A percentile compares a stretch with the other conserved stretches of the same genome.
Conservation (phyloP, 2,329 filamentous ascomycete species). For the Torrubiella hemipterigena region DNA sequence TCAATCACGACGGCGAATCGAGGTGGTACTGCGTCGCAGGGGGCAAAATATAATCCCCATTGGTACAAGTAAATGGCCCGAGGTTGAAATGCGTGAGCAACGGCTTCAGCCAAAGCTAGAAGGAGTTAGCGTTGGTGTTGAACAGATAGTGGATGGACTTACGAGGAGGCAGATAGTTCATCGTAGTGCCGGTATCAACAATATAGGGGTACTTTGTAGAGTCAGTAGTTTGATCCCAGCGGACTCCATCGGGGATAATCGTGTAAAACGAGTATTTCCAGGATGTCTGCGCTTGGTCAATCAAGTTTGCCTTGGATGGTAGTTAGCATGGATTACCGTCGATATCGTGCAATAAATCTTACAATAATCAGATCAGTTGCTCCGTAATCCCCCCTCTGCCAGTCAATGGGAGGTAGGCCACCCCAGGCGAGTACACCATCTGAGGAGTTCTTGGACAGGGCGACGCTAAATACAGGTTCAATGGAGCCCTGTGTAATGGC, state of each 20-base stretch:
- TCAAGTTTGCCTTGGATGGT: slow-evolving; percentile 30
- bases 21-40: slow-evolving; percentile 34
- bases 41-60: slow-evolving; percentile 35
- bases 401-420: slow-evolving; percentile 27
- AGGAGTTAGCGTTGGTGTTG: neutral
- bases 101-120: slow-evolving; percentile 32
- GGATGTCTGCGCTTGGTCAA: slow-evolving; percentile 21
- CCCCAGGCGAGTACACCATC: slow-evolving; percentile 34
- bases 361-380: slow-evolving; percentile 33
- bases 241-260: slow-evolving; percentile 35
- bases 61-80: slow-evolving; percentile 32
- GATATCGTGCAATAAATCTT: slow-evolving; percentile 11
- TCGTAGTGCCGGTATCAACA: slow-evolving; percentile 39
- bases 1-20: slow-evolving; percentile 31
- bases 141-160: slow-evolving; percentile 10
- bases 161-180: slow-evolving; percentile 38
- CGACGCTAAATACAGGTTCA: slow-evolving; percentile 34
- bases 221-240: slow-evolving; percentile 28
- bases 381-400: slow-evolving; percentile 16
- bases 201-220: slow-evolving; percentile 34
- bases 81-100: slow-evolving; percentile 34
- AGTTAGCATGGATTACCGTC: slow-evolving; percentile 3
- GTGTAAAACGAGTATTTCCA: slow-evolving; percentile 41
- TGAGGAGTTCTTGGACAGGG: slow-evolving; percentile 33
- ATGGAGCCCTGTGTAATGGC: slow-evolving; percentile 33